Evolutionary conservation across 2,329 filamentous ascomycete genomes (phyloP), one percentile per base, ranked within the genome.

Genomic region (Anisogramma anomala): DNA sequence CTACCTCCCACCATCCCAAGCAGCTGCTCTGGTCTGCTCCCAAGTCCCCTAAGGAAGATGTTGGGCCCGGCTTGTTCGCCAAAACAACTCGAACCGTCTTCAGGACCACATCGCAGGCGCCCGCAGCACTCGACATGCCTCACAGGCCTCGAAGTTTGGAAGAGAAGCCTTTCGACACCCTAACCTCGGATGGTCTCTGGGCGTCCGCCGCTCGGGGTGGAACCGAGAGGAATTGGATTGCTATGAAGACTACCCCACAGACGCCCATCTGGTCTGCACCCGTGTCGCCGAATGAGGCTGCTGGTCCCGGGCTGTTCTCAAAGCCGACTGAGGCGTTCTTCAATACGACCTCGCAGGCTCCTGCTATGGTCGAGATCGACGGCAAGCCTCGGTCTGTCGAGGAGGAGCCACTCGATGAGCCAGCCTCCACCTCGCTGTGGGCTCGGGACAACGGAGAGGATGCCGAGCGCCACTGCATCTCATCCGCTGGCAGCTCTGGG

Each of bases 71-170:
- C 6, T 33, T 60, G 23, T 60, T 59, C 35, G 39, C 43, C 15
- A 45, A 43, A 10, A 33, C 48, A 15, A 33, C 36, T 17, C 54
- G 56, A 18, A 32, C 50, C 9, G 48, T 51, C 17, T 56, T 50
- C 43, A 53, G 55, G 14, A 54, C 49, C 20, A 57, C 57, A 23
- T 47, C 55, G 18, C 45, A 53, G 36, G 45, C 51, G 28, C 59
- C 59, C 22, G 58, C 57, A 27, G 60, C 58, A 13, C 45, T 58
- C 23, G 35, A 42, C 25, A 56, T 59, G 50, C 38, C 41, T 7
- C 56, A 54, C 31, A 56, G 50, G 34, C 47, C 53, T 23, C 58
- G 56, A 6, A 36, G 43, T 4, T 41, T 36, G 15, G 48, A 53
- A 23, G 30, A 46, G 35, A 50, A 52, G 43, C 49, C 57, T 25